phyloP scores from a whole-genome alignment of 495 filamentous ascomycete genomes.

The Xylaria flabelliformis region DNA sequence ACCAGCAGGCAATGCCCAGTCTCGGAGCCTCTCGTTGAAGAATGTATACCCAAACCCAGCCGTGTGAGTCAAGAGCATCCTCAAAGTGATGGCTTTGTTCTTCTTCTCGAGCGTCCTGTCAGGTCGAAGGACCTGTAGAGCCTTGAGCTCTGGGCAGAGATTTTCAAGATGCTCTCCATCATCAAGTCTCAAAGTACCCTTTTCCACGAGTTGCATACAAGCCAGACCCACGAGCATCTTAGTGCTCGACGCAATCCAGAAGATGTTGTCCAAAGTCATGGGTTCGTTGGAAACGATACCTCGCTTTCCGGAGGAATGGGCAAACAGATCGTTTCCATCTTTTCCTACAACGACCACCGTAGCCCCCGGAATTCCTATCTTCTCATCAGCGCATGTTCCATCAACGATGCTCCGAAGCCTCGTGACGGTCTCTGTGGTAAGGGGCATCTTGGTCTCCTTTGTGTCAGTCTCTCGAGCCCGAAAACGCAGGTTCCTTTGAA shows the following conservation, averaged over 20 bases:
- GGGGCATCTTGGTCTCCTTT: conserved; percentile 27
- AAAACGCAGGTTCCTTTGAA: background rate
- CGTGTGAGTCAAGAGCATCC: conserved; percentile 68
- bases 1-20: conserved; percentile 54
- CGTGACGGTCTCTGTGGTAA: conserved; percentile 26
- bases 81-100: conserved; percentile 61
- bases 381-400: conserved; percentile 45
- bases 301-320: conserved; percentile 53
- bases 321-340: conserved; percentile 55
- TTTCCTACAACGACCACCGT: conserved; percentile 55
- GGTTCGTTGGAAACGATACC: conserved; percentile 41
- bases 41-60: conserved; percentile 61
- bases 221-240: conserved; percentile 62
- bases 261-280: conserved; percentile 59
- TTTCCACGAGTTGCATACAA: conserved; percentile 67
- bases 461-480: background rate
- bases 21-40: conserved; percentile 57
- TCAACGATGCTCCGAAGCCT: conserved; percentile 42
- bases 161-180: conserved; percentile 54
- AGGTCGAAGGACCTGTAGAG: conserved; percentile 26
- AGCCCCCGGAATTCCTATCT: conserved; percentile 51
- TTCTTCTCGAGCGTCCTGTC: conserved; percentile 56
- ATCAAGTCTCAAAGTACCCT: conserved; percentile 59
- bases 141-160: conserved; percentile 23
- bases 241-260: conserved; percentile 66